Conservation (phyloP, 768 basidiomycete genomes). For the Collybia nuda region DNA sequence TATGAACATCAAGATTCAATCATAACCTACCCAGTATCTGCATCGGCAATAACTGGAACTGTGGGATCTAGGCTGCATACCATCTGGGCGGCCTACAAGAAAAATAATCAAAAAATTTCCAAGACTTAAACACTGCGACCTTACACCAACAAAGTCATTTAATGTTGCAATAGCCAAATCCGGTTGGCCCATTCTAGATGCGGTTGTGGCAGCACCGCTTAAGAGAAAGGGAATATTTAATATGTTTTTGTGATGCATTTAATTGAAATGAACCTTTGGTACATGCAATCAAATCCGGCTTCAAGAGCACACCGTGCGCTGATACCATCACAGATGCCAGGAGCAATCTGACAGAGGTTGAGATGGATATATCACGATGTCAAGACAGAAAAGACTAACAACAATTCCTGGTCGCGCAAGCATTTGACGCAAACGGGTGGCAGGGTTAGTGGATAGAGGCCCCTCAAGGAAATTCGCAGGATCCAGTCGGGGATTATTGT, state of each 20-base stretch:
- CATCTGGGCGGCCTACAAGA: conserved; percentile 59
- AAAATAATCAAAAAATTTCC: conserved; percentile 1
- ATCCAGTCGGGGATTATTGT: conserved; percentile 70
- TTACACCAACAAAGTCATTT: conserved; percentile 71
- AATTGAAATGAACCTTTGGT: conserved; percentile 54
- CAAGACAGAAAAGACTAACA: conserved; percentile 38
- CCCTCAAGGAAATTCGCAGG: conserved; percentile 69
- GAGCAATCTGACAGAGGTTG: conserved; percentile 52
- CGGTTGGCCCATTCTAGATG: conserved; percentile 76
- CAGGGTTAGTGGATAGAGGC: conserved; percentile 64
- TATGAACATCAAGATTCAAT: neutral
- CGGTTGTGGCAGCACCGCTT: conserved; percentile 78
- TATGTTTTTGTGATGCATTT: neutral
- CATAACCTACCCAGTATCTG: conserved; percentile 65
- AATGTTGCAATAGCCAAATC: conserved; percentile 77
- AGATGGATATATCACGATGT: neutral
- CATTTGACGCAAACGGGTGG: conserved; percentile 72
- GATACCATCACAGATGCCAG: conserved; percentile 81
- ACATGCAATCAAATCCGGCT: conserved; percentile 75
- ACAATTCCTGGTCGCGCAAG: conserved; percentile 74
- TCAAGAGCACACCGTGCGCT: conserved; percentile 79
- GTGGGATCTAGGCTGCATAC: conserved; percentile 65
- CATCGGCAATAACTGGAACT: conserved; percentile 75
- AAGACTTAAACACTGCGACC: conserved; percentile 5
- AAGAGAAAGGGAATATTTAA: neutral